These are phyloP conservation scores for Salix suchowensis DNA, from an alignment of 345 rosid genomes.

Conservation along the genomic window DNA sequence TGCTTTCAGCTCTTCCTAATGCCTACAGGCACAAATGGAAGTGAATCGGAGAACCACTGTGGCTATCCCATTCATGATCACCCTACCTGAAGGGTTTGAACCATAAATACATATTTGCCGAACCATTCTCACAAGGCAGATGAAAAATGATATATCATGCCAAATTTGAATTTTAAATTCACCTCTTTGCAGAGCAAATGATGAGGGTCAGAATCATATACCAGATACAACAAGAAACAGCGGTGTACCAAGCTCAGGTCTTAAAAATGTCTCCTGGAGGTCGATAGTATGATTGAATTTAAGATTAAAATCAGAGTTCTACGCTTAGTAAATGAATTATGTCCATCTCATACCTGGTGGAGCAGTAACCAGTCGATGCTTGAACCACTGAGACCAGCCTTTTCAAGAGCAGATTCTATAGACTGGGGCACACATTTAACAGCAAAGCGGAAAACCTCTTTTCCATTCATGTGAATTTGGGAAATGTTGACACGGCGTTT, in stretches of 20 bases:
- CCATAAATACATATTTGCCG: not conserved
- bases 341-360: constrained; percentile 58
- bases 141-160: too few relatives aligned
- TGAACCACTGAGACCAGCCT: constrained; percentile 71
- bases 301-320: not conserved
- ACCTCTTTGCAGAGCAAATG: too few relatives aligned
- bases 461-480: constrained; percentile 78
- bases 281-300: not conserved
- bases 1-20: not conserved
- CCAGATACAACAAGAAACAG: not conserved
- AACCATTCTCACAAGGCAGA: not conserved
- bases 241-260: not conserved
- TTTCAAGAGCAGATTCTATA: constrained; percentile 63
- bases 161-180: too few relatives aligned
- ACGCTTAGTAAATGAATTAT: not conserved
- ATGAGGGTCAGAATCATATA: too few relatives aligned
- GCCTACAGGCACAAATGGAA: not conserved
- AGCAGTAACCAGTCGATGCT: constrained; percentile 87
- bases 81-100: not conserved
- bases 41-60: not conserved
- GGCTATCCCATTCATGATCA: not conserved
- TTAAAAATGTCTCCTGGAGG: not conserved
- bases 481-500: constrained; percentile 46
- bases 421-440: constrained; percentile 78
- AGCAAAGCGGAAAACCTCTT: constrained; percentile 93